Evolutionary conservation across 768 basidiomycete species (phyloP), one percentile per base, ranked within the genome.

Genomic region (Exidia glandulosa): DNA sequence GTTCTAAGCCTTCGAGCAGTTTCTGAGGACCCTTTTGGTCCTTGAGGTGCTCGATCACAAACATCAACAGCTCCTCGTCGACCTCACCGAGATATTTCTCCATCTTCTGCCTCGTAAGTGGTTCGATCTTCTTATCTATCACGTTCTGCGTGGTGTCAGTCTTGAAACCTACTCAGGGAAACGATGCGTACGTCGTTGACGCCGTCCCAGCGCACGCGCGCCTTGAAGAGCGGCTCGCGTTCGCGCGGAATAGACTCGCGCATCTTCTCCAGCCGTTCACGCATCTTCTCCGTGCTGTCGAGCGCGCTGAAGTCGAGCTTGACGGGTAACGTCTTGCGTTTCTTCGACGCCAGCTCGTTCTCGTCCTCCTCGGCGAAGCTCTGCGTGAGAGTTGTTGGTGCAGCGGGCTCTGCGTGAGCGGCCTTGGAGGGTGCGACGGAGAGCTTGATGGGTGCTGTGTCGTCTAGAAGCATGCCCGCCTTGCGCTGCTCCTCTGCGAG

Each of bases 61-160:
- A 96, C 83, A 95, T 90, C 60, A 93, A 86, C 61, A 96, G 79
- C 68, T 97, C 94, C 63, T 94, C 90, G 67, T 95, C 94, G 67
- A 93, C 80, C 67, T 94, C 92, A 61, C 93, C 94, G 13, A 97
- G 82, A 66, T 89, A 91, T 69, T 88, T 87, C 34, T 81, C 79
- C 84, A 97, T 92, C 64, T 87, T 79, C 7, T 82, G 81, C 63
- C 90, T 88, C 30, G 93, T 83, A 58, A 94, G 74, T 32, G 90
- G 86, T 70, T 92, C 88, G 19, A 97, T 77, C 72, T 95, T 96
- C 45, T 84, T 81, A 65, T 90, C 88, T 65, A 95, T 87, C 71
- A 89, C 79, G 32, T 75, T 74, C 93, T 94, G 64, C n/a, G 6
- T n/a, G 60, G 59, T 29, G 2, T 31, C 36, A 47, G 27, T 3